Percentiles rank a stretch among this genome's conserved stretches.
phyloP scores from a whole-genome alignment of 2,329 filamentous ascomycete species.

The Colletotrichum coccodes region DNA sequence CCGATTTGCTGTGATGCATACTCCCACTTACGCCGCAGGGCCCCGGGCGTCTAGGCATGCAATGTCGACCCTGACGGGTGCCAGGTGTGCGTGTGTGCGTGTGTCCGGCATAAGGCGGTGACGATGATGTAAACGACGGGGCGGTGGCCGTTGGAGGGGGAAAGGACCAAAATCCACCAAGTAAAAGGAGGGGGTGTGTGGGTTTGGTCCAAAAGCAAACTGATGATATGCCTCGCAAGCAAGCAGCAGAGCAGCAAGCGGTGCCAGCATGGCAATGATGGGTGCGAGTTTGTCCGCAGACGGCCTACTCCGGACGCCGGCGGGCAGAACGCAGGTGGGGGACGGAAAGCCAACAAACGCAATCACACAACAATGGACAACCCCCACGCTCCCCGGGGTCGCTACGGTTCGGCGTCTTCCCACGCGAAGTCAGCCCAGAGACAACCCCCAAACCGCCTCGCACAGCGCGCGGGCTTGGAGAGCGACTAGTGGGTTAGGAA shows the following conservation, averaged over 20 bases:
- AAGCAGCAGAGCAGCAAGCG: neutral
- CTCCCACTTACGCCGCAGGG: neutral
- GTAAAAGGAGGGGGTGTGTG: neutral
- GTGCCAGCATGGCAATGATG: neutral
- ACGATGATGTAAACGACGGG: neutral
- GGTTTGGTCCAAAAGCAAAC: neutral
- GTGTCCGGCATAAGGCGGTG: conserved; percentile 8
- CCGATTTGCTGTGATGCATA: neutral
- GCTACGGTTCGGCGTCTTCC: neutral
- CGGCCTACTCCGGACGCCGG: neutral
- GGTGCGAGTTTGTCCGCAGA: neutral
- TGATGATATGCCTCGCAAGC: neutral
- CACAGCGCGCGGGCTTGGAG: neutral
- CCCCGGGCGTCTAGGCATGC: neutral
- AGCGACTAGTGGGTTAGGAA: neutral
- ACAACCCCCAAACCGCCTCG: neutral
- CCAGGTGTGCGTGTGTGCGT: neutral
- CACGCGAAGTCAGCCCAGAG: neutral
- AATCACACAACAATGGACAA: neutral
- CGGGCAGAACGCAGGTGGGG: neutral
- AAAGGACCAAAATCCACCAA: neutral
- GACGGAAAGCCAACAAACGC: neutral
- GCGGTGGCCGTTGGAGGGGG: neutral
- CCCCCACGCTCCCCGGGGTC: neutral
- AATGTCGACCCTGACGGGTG: neutral